A percentile compares a stretch with the other conserved stretches of the same genome.
These are phyloP conservation scores for Pachyrhizus erosus DNA, from an alignment of 306 rosid genomes.

Conservation along the genomic window DNA sequence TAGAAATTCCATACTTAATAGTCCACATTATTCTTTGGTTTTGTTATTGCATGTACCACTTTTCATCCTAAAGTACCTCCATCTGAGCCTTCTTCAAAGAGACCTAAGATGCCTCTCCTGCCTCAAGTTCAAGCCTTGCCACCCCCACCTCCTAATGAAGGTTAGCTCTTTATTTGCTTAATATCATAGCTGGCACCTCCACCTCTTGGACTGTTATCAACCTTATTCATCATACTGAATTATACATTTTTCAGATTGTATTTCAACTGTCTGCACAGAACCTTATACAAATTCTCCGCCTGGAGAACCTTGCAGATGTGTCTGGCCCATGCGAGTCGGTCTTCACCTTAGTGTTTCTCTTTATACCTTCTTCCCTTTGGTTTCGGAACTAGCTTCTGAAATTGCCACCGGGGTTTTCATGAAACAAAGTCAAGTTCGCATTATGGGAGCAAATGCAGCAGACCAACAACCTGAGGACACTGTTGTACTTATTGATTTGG, in stretches of 20 bases:
- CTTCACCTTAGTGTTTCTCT: slow-evolving; percentile 73
- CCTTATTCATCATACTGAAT: slow-evolving; percentile 29
- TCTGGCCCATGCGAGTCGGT: slow-evolving; percentile 80
- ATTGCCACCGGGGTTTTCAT: slow-evolving; percentile 66
- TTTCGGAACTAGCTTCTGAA: slow-evolving; percentile 81
- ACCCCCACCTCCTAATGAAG: slow-evolving; percentile 88
- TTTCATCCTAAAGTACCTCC: slow-evolving; percentile 57
- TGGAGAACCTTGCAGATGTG: slow-evolving; percentile 84
- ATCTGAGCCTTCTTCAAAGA: slow-evolving; percentile 39
- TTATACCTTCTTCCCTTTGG: slow-evolving; percentile 89
- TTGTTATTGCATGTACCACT: slow-evolving; percentile 39
- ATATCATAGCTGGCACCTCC: slow-evolving; percentile 3
- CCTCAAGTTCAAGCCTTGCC: slow-evolving; percentile 67
- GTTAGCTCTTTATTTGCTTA: slow-evolving; percentile 46
- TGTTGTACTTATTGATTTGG: slow-evolving; percentile 72
- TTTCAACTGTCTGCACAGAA: slow-evolving; percentile 64
- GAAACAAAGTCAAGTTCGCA: slow-evolving; percentile 85
- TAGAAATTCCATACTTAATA: background rate
- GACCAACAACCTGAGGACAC: slow-evolving; percentile 79
- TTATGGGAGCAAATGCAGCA: slow-evolving; percentile 89
- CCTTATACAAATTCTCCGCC: slow-evolving; percentile 81
- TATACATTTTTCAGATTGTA: slow-evolving; percentile 69
- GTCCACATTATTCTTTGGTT: slow-evolving; percentile 26
- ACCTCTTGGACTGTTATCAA: slow-evolving; percentile 7
- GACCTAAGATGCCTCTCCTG: slow-evolving; percentile 49